Base-by-base conservation (phyloP, 371 early-diverging fungal genomes). In the Lichtheimia ornata region DNA sequence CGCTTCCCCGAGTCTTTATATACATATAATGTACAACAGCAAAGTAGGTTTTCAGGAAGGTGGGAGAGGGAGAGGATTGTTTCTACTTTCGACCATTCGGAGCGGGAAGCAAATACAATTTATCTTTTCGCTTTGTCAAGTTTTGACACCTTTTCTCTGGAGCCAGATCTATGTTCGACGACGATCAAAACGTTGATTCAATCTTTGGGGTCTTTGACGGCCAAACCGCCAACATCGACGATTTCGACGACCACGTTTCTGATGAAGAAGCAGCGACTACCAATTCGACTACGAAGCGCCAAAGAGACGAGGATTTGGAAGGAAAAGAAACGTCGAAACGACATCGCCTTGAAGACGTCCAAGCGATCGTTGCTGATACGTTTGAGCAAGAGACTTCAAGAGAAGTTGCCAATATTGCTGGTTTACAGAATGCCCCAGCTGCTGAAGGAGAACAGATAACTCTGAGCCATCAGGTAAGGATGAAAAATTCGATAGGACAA, bases 341-440 rank as follows among this genome's bases (percentile, higher is more conserved):
- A 41, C 53, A 58, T 42, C 54, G 59, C 45, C 56, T 61, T 24
- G 76, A 73, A 11, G 61, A 71, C 3, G 54, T 56, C 24, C 53
- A 62, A 15, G 66, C 69, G 4, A 84, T 89, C 28, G 91, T 95
- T 13, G 80, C 91, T 4, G 96, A 94, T 67, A 83, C 85, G 15
- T 91, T 91, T 65, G 93, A 88, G 61, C 84, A 90, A 76, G 88
- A 88, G 58, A 85, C 92, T 13, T 87, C 83, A 50, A 81, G 91
- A 56, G 84, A 89, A 63, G 84, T 91, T 2, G 84, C 86, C 53
- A 81, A 83, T 50, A 78, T 88, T 28, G 87, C 87, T 7, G 91
- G 90, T 43, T 67, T 91, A 17, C 77, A 77, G 65, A 53, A 45
- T 24, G 80, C 82, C 58, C 75, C 84, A 3, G 73, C 83, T 18